Conservation (phyloP, 2,329 filamentous ascomycete species). For the Salinomyces thailandicus region DNA sequence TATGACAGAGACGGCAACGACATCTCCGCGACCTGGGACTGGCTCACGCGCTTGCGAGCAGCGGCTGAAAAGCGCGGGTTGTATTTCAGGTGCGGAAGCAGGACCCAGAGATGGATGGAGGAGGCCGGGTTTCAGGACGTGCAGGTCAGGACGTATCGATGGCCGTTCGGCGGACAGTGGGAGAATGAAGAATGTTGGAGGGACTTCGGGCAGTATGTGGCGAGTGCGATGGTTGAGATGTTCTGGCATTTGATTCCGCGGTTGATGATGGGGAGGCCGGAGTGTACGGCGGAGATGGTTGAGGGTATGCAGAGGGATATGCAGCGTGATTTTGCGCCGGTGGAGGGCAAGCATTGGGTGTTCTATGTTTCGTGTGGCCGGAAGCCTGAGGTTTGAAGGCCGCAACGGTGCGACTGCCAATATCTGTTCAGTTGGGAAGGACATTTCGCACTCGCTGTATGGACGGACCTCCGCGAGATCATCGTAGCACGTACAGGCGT, state of each 20-base stretch:
- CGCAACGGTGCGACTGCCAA: no score
- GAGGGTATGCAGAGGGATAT: slow-evolving; percentile 2
- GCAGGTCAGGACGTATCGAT: slow-evolving; percentile 9
- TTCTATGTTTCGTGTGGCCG: slow-evolving; percentile 4
- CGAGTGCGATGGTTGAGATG: slow-evolving; percentile 1
- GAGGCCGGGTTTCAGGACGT: slow-evolving; percentile 14
- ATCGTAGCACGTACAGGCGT: no score
- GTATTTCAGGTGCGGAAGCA: slow-evolving; percentile 7
- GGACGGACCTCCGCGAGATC: no score
- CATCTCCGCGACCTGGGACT: slow-evolving; percentile 11
- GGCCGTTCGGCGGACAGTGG: slow-evolving; percentile 8
- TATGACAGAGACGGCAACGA: slow-evolving; percentile 3
- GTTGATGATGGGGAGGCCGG: background rate
- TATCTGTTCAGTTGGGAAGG: no score
- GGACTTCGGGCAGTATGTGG: slow-evolving; percentile 3
- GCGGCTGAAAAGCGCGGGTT: slow-evolving; percentile 6
- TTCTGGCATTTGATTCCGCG: slow-evolving; percentile 3
- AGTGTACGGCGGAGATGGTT: background rate
- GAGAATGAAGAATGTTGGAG: background rate
- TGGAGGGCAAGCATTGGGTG: slow-evolving; percentile 3
- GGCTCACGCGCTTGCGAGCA: slow-evolving; percentile 5
- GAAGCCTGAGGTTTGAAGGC: slow-evolving; percentile 5
- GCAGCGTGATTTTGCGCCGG: slow-evolving; percentile 2
- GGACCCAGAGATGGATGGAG: slow-evolving; percentile 8
- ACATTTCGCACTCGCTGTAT: no score